Evolutionary conservation across 352 stramenopile genomes (phyloP).

Genomic region (Phytophthora agathidicida): DNA sequence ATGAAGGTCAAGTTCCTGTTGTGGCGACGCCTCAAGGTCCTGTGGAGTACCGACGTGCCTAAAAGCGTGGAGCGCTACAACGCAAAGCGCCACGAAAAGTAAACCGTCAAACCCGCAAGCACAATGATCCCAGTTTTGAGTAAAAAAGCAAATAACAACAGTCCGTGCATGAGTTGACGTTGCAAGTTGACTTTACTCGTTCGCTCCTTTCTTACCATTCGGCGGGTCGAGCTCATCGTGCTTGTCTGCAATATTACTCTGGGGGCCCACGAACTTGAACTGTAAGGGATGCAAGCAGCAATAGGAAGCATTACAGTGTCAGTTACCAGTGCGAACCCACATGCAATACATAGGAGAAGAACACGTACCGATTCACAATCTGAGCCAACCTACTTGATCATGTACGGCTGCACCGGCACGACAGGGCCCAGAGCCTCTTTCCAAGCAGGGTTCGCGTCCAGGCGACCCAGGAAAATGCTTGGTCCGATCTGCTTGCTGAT

Average conservation of each 20-base stretch:
- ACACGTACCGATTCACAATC: background rate
- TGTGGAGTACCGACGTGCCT: constrained; percentile 27
- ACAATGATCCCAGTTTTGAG: too few species aligned
- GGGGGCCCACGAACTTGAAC: constrained; percentile 2
- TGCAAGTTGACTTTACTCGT: background rate
- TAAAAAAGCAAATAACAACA: too few species aligned
- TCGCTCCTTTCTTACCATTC: too few species aligned
- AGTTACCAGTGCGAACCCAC: constrained; percentile 1
- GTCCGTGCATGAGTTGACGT: background rate
- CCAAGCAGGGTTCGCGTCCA: constrained; percentile 77
- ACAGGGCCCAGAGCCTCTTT: constrained; percentile 58
- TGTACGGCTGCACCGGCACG: constrained; percentile 37
- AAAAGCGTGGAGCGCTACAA: constrained; percentile 1
- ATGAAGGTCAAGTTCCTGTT: constrained; percentile 28
- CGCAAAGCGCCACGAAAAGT: too few species aligned
- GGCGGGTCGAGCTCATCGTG: too few species aligned
- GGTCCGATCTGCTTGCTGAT: constrained; percentile 82
- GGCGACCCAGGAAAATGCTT: constrained; percentile 79
- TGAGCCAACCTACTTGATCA: constrained; percentile 42
- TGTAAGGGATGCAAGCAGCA: constrained; percentile 6
- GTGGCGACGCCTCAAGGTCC: constrained; percentile 25
- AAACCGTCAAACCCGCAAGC: too few species aligned
- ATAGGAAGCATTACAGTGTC: background rate
- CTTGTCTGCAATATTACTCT: constrained; percentile 2
- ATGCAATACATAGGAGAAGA: constrained; percentile 12